Evolutionary conservation across 2,329 filamentous ascomycete species (phyloP).

Genomic region (Pseudogymnoascus sp.): DNA sequence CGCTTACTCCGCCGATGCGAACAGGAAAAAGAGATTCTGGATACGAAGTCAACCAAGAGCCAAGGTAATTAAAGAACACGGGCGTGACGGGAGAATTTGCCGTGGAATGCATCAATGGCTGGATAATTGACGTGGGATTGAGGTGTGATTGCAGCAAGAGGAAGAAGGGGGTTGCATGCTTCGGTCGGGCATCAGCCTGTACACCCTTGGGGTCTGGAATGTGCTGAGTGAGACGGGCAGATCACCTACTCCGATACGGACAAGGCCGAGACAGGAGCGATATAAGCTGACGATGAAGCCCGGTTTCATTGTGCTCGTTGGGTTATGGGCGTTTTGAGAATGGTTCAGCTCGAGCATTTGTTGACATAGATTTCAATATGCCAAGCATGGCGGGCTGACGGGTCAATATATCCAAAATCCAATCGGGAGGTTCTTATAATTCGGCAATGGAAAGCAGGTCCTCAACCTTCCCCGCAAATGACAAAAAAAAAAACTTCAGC

Average conservation of each 20-base stretch:
- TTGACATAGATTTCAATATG: not conserved
- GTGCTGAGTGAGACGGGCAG: slow-evolving; percentile 3
- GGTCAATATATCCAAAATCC: not conserved
- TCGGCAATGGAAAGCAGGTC: slow-evolving; percentile 5
- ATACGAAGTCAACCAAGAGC: slow-evolving; percentile 5
- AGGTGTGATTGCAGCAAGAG: not conserved
- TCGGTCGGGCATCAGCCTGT: not conserved
- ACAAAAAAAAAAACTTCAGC: not conserved
- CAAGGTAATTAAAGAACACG: not conserved
- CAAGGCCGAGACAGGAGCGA: not conserved
- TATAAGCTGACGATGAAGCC: slow-evolving; percentile 1
- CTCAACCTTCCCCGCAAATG: not conserved
- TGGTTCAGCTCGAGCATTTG: not conserved
- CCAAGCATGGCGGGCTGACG: not conserved
- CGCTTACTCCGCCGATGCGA: slow-evolving; percentile 1
- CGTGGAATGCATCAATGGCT: not conserved
- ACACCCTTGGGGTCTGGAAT: not conserved
- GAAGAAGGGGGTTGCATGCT: not conserved
- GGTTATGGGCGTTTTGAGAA: not conserved
- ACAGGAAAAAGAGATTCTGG: not conserved
- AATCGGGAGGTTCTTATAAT: not conserved
- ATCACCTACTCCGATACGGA: not conserved
- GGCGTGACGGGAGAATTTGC: not conserved
- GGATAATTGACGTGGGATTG: not conserved
- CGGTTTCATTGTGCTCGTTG: not conserved